Conservation (phyloP, 2,329 filamentous ascomycete genomes). For the Fusarium chuoi region DNA sequence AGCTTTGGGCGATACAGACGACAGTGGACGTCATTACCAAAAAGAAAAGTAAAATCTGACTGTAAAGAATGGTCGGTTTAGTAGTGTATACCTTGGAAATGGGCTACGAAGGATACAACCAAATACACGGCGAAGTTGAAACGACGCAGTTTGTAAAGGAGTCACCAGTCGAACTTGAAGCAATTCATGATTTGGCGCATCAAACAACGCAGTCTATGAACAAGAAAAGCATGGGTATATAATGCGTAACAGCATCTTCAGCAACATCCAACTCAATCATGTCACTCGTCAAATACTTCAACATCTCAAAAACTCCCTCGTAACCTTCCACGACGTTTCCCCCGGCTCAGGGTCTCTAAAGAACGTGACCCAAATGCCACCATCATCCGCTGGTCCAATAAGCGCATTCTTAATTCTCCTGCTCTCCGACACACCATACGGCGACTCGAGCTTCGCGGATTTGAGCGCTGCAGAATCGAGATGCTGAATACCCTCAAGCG, state of each 20-base stretch:
- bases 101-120: rapidly evolving
- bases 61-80: rapidly evolving
- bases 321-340: slow-evolving; percentile 44
- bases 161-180: rapidly evolving
- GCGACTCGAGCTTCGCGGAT: slow-evolving; percentile 30
- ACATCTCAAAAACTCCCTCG: slow-evolving; percentile 42
- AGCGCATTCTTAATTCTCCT: slow-evolving; percentile 46
- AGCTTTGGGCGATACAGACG: no score
- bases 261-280: neutral
- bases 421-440: slow-evolving; percentile 43
- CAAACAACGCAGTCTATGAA: neutral
- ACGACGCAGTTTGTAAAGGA: rapidly evolving
- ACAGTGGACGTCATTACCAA: no score
- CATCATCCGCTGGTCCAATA: slow-evolving; percentile 40
- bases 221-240: neutral
- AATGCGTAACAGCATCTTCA: neutral
- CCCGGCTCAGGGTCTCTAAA: slow-evolving; percentile 43
- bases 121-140: rapidly evolving
- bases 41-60: no score
- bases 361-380: slow-evolving; percentile 45
- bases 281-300: neutral
- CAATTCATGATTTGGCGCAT: rapidly evolving
- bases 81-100: rapidly evolving
- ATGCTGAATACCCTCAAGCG: slow-evolving; percentile 31
- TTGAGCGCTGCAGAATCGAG: slow-evolving; percentile 20